Base-by-base conservation (phyloP, 176 grass and related monocot species). In the Saccharum spontaneum region DNA sequence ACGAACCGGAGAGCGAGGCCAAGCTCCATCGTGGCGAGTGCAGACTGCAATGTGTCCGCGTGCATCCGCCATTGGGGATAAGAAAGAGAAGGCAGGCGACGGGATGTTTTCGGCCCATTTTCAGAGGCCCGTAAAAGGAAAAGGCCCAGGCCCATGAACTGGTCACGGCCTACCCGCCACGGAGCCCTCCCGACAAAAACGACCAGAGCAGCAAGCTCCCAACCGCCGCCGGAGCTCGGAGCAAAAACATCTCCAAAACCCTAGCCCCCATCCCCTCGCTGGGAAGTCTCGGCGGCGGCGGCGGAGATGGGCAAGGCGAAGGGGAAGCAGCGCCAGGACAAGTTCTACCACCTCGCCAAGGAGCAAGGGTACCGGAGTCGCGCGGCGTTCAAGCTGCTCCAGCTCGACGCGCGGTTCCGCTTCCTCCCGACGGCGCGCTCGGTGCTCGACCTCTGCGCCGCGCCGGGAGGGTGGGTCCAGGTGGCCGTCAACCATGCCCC, bases 361-460 rank as follows among this genome's bases (percentile, higher is more conserved):
- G 97, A 99, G 88, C 86, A 93, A 57, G 97, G 97, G 1, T 96
- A 96, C 90, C 91, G 97, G 64, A 96, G 91, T 10, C 75, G 97
- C 0, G 97, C 97, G 39, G 82, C 97, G 4, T 99, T 94, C 88
- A 99, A 99, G 91, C 93, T 99, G 28, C 90, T 99, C 38, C 97
- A 98, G 81, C 97, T 96, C 31, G 97, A 98, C 60, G 87, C 97
- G 20, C 91, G 92, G 31, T 96, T 84, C 83, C 89, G 90, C 13
- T 98, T 98, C 87, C 91, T 98, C 11, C 89, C 97, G 70, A 88
- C 85, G 23, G 93, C 93, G 24, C 97, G 88, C 16, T 83, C 93
- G 24, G 89, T 96, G 49, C 97, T 98, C 71, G 97, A 98, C 49
- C 97, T 98, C 41, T 98, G 97, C 84, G 97, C 93, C 1, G 97